Conservation (phyloP, 345 rosid genomes). For the Carallia brachiata region DNA sequence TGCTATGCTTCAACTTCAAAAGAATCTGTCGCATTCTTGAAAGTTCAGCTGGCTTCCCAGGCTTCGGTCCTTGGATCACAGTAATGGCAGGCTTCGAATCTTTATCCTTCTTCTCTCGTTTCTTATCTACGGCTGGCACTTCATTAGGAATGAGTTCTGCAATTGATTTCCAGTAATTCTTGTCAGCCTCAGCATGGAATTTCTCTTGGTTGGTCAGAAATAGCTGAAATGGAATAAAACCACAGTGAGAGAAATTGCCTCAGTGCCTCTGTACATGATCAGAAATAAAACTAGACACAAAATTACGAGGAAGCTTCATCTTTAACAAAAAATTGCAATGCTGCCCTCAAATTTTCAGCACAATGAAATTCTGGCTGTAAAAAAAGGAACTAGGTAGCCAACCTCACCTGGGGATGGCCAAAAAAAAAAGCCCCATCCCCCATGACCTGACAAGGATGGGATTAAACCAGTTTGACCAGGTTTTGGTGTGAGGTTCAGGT, state of each 20-base stretch:
- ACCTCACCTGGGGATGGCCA: background rate
- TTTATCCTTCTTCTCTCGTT: slow-evolving; percentile 65
- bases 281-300: too few species aligned
- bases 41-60: slow-evolving; percentile 74
- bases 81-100: slow-evolving; percentile 54
- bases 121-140: slow-evolving; percentile 61
- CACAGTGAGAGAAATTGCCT: slow-evolving; percentile 1
- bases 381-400: background rate
- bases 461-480: too few species aligned
- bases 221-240: slow-evolving; percentile 33
- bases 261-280: background rate
- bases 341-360: background rate
- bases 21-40: slow-evolving; percentile 75
- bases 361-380: background rate
- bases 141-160: slow-evolving; percentile 79
- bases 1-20: slow-evolving; percentile 58
- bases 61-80: slow-evolving; percentile 74
- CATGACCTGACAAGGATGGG: too few species aligned
- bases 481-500: too few species aligned
- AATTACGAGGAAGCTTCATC: too few species aligned
- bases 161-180: slow-evolving; percentile 78
- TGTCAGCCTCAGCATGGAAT: slow-evolving; percentile 62
- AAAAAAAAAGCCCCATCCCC: too few species aligned
- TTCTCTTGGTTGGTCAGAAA: slow-evolving; percentile 49
- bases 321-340: background rate